These are phyloP conservation scores for Knoxdaviesia proteae DNA, from an alignment of 2,329 filamentous ascomycete genomes.

Conservation along the genomic window DNA sequence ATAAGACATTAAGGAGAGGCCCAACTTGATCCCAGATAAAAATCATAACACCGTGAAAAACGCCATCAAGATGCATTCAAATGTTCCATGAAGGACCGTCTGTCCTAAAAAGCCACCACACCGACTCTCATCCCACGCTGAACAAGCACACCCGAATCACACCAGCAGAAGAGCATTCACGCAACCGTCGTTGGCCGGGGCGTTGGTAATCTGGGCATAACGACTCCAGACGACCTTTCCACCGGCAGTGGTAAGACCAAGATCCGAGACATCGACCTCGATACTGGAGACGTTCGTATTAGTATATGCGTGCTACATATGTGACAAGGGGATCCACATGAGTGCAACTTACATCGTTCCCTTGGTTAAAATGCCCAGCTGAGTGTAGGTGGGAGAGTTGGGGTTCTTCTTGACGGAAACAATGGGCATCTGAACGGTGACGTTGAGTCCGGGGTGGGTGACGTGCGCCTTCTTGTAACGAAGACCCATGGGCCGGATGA, in stretches of 20 bases:
- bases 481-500: conserved; percentile 28
- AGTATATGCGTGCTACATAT: too few species aligned
- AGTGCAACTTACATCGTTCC: conserved; percentile 27
- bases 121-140: too few species aligned
- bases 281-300: conserved; percentile 15
- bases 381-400: conserved; percentile 77
- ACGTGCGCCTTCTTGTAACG: conserved; percentile 32
- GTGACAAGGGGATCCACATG: too few species aligned
- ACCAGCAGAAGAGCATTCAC: conserved; percentile 19
- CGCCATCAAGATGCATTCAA: too few species aligned
- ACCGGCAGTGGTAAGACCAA: conserved; percentile 74
- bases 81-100: too few species aligned
- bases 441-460: conserved; percentile 56
- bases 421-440: conserved; percentile 75
- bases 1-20: too few species aligned
- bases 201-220: conserved; percentile 50
- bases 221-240: conserved; percentile 90
- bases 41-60: too few species aligned
- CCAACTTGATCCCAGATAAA: too few species aligned
- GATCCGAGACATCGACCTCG: conserved; percentile 83
- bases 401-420: conserved; percentile 47
- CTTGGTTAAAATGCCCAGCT: conserved; percentile 74
- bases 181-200: conserved; percentile 25
- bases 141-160: conserved; percentile 4
- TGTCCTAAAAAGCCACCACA: too few species aligned